Conservation (phyloP, 2,329 filamentous ascomycete genomes). For the Zymoseptoria passerinii region DNA sequence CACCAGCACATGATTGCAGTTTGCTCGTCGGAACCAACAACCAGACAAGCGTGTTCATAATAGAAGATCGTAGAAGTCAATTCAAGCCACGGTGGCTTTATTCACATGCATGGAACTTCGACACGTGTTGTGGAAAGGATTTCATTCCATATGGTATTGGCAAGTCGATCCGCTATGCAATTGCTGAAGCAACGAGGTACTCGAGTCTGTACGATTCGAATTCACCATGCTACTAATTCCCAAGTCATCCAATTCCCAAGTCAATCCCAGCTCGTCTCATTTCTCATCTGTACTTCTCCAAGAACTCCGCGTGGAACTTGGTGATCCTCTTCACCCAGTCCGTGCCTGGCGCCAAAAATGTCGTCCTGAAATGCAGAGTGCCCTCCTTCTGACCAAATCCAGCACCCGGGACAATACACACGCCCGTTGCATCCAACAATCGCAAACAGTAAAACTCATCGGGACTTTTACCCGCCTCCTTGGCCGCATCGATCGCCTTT, state of each 20-base stretch:
- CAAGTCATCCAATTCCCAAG: not conserved
- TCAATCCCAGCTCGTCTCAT: not conserved
- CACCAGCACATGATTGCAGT: not conserved
- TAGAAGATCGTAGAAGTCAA: not conserved
- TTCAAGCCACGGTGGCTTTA: not conserved
- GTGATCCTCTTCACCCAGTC: slow-evolving; percentile 84
- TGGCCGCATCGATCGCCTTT: slow-evolving; percentile 69
- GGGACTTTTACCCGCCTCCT: slow-evolving; percentile 60
- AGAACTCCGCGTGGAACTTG: slow-evolving; percentile 86
- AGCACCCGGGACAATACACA: slow-evolving; percentile 85
- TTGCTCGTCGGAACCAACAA: not conserved
- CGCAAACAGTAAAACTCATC: slow-evolving; percentile 94
- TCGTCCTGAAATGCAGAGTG: slow-evolving; percentile 90
- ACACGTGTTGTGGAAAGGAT: not conserved
- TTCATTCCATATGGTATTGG: not conserved
- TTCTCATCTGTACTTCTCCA: slow-evolving; percentile 60
- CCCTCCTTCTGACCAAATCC: slow-evolving; percentile 92
- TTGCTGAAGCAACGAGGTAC: no score
- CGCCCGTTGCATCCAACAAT: slow-evolving; percentile 84
- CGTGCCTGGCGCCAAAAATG: slow-evolving; percentile 90
- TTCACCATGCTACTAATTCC: not conserved
- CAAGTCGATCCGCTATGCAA: no score
- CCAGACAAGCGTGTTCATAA: not conserved
- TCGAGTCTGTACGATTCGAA: not conserved
- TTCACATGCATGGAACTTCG: not conserved